These are phyloP conservation scores for Ceratobasidium theobromae DNA, from an alignment of 1,284 basidiomycete genomes.

Conservation along the genomic window DNA sequence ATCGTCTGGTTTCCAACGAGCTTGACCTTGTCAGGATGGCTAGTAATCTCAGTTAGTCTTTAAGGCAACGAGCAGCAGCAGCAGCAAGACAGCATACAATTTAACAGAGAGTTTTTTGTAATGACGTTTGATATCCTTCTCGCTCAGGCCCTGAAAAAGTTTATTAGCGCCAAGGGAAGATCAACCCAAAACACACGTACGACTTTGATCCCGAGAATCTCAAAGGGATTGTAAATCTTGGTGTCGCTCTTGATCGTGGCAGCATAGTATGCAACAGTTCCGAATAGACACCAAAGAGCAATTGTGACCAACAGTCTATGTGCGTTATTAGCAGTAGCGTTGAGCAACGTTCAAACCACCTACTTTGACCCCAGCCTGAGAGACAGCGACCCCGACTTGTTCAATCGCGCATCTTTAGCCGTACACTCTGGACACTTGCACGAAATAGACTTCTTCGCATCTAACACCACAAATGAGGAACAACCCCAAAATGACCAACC, in stretches of 20 bases:
- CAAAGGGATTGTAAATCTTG: constrained; percentile 90
- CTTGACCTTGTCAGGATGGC: constrained; percentile 97
- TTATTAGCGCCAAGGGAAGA: background rate
- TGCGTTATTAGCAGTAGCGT: constrained; percentile 20
- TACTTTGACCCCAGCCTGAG: constrained; percentile 53
- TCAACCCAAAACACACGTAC: constrained; percentile 46
- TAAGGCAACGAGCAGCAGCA: background rate
- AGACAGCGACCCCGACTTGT: constrained; percentile 50
- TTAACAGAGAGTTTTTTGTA: constrained; percentile 92
- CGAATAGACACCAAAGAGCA: constrained; percentile 76
- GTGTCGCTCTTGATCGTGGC: constrained; percentile 61
- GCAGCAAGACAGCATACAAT: constrained; percentile 60
- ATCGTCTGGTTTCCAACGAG: constrained; percentile 81
- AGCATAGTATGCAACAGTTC: constrained; percentile 66
- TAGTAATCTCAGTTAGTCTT: constrained; percentile 44
- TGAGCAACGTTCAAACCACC: constrained; percentile 37
- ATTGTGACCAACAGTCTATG: constrained; percentile 59
- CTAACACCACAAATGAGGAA: constrained; percentile 1
- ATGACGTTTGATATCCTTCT: constrained; percentile 95
- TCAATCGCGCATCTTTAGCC: constrained; percentile 55
- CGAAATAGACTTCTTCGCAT: constrained; percentile 42
- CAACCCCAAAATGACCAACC: background rate
- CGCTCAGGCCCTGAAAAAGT: constrained; percentile 56
- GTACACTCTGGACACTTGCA: constrained; percentile 70
- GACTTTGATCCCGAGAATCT: constrained; percentile 82